phyloP scores from a whole-genome alignment of 441 rosid genomes.

The Gossypium davidsonii region DNA sequence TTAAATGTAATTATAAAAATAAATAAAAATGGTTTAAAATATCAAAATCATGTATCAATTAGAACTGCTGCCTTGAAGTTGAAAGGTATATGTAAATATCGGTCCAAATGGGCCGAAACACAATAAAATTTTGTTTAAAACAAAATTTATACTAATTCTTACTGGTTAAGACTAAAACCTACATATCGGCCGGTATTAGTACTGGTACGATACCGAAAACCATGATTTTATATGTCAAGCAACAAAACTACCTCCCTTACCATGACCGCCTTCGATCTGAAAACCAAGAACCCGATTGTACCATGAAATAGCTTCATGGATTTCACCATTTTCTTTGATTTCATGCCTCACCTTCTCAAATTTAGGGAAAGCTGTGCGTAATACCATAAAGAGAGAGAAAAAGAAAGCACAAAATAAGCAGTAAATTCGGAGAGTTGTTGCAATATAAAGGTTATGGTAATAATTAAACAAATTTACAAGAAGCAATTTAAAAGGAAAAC shows the following conservation, averaged over 20 bases:
- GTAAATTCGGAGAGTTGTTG: background rate
- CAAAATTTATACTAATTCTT: no score
- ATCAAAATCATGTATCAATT: no score
- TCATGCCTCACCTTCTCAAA: slow-evolving; percentile 35
- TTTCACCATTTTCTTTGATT: slow-evolving; percentile 24
- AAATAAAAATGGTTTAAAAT: no score
- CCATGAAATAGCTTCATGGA: slow-evolving; percentile 66
- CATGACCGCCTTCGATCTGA: slow-evolving; percentile 72
- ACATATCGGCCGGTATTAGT: no score
- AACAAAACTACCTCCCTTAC: slow-evolving; percentile 27
- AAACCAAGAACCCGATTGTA: slow-evolving; percentile 69
- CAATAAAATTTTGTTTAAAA: no score
- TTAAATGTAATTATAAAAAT: no score
- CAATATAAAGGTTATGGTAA: background rate
- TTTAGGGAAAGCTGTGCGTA: slow-evolving; percentile 29
- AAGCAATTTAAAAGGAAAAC: background rate
- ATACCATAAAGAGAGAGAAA: background rate
- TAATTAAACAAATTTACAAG: background rate
- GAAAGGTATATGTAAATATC: no score
- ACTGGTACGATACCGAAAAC: no score
- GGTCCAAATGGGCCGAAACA: no score
- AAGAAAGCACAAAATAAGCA: slow-evolving; percentile 7
- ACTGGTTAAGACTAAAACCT: no score
- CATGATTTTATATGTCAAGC: background rate
- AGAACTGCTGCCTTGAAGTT: no score